A percentile compares a stretch with the other conserved stretches of the same genome.
Evolutionary conservation across 2,329 filamentous ascomycete genomes (phyloP).

Genomic region (Trichoderma citrinoviride): DNA sequence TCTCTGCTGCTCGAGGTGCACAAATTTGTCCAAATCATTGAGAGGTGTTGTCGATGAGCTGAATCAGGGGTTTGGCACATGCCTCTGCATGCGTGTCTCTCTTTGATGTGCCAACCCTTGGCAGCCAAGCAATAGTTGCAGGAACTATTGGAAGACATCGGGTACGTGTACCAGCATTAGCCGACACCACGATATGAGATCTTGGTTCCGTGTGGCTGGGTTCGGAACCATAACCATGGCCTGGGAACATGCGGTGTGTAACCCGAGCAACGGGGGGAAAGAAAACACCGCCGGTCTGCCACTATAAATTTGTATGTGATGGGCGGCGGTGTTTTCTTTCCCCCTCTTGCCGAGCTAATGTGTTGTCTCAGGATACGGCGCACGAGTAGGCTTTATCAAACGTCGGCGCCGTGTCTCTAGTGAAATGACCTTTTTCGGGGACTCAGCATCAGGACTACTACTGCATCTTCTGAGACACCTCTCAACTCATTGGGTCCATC

Average conservation of each 20-base stretch:
- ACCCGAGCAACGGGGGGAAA: too few species aligned
- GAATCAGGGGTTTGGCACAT: background rate
- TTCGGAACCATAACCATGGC: background rate
- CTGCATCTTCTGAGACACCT: background rate
- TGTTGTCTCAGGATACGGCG: background rate
- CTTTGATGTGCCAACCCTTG: background rate
- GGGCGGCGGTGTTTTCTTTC: too few species aligned
- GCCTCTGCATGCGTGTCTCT: background rate
- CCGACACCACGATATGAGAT: background rate
- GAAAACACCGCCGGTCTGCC: too few species aligned
- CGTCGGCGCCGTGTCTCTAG: background rate
- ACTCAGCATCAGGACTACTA: background rate
- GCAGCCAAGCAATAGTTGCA: background rate
- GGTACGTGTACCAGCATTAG: background rate
- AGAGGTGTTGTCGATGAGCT: background rate
- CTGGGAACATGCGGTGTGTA: slow-evolving; percentile 10
- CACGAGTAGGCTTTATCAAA: background rate
- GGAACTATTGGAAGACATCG: background rate
- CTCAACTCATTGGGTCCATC: background rate
- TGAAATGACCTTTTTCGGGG: background rate
- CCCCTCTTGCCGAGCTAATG: too few species aligned
- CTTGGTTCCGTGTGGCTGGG: background rate
- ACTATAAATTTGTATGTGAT: too few species aligned
- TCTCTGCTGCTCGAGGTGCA: background rate
- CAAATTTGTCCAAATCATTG: background rate